These are phyloP conservation scores for Yarrowia alimentaria DNA, from an alignment of 805 yeast genomes.

Conservation along the genomic window DNA sequence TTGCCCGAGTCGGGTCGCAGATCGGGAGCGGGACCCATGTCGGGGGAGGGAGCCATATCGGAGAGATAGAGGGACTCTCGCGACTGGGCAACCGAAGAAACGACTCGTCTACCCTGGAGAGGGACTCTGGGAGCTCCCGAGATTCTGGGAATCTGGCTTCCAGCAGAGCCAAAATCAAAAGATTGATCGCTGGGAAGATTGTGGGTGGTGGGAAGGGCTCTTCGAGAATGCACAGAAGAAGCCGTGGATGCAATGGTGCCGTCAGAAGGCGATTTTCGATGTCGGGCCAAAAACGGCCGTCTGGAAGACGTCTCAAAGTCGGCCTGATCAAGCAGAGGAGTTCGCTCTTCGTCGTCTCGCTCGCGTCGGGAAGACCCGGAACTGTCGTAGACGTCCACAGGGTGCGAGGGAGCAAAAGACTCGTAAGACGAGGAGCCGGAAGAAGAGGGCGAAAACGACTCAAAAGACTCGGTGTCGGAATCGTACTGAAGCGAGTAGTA, in stretches of 20 bases:
- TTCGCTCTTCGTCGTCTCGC: neutral
- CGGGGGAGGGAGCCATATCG: conserved; percentile 12
- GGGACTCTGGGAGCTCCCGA: neutral
- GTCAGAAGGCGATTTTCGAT: conserved; percentile 8
- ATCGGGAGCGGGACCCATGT: neutral
- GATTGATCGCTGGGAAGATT: conserved; percentile 6
- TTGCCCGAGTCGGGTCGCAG: conserved; percentile 5
- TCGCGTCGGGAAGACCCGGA: neutral
- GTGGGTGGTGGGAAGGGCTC: conserved; percentile 22
- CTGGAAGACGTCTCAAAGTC: neutral
- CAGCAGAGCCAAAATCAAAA: conserved; percentile 1
- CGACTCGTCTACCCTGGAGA: conserved; percentile 4
- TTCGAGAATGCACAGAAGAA: conserved; percentile 12
- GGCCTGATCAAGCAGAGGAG: conserved; percentile 6
- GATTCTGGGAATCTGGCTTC: neutral
- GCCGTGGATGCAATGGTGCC: conserved; percentile 4
- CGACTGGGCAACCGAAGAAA: conserved; percentile 21
- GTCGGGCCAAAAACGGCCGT: neutral
- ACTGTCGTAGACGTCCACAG: conserved; percentile 14
- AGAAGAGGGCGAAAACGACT: conserved; percentile 10
- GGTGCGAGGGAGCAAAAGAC: conserved; percentile 22
- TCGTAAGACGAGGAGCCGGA: conserved; percentile 23
- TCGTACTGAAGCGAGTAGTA: conserved; percentile 5
- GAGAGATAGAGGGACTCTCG: conserved; percentile 19
- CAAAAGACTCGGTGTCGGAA: conserved; percentile 19